A percentile compares a stretch with the other conserved stretches of the same genome.
These are phyloP conservation scores for Metschnikowia henanensis DNA, from an alignment of 805 yeast species.

Conservation along the genomic window DNA sequence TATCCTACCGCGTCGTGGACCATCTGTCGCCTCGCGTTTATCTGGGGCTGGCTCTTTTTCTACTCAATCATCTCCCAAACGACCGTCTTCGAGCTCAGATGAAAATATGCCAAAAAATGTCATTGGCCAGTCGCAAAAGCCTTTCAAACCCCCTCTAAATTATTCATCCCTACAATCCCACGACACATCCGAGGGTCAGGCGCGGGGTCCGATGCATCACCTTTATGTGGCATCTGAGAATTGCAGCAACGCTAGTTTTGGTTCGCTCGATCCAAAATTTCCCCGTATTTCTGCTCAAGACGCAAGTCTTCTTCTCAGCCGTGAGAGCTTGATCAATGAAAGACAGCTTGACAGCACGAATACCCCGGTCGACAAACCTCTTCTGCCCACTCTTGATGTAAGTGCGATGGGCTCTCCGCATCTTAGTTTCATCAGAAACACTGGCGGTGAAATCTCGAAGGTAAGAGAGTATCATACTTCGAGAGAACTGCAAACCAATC, in stretches of 20 bases:
- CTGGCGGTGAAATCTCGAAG: neutral
- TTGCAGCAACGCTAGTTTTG: constrained; percentile 13
- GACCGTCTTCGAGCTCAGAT: constrained; percentile 12
- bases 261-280: constrained; percentile 15
- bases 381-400: constrained; percentile 7
- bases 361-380: neutral
- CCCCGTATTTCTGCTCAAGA: constrained; percentile 1
- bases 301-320: neutral
- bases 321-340: neutral
- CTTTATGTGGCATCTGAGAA: constrained; percentile 3
- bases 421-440: neutral
- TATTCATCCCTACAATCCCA: neutral
- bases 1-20: constrained; percentile 11
- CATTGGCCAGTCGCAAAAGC: neutral
- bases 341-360: neutral
- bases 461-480: neutral
- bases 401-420: constrained; percentile 9
- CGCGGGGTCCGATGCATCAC: too few species aligned
- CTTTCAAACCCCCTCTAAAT: neutral
- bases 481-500: neutral
- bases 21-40: constrained; percentile 4
- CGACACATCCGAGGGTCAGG: too few species aligned
- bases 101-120: constrained; percentile 1
- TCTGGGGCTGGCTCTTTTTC: constrained; percentile 8
- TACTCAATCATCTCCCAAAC: constrained; percentile 3